Evolutionary conservation across 768 basidiomycete genomes (phyloP).

Genomic region (Lentinus tigrinus): DNA sequence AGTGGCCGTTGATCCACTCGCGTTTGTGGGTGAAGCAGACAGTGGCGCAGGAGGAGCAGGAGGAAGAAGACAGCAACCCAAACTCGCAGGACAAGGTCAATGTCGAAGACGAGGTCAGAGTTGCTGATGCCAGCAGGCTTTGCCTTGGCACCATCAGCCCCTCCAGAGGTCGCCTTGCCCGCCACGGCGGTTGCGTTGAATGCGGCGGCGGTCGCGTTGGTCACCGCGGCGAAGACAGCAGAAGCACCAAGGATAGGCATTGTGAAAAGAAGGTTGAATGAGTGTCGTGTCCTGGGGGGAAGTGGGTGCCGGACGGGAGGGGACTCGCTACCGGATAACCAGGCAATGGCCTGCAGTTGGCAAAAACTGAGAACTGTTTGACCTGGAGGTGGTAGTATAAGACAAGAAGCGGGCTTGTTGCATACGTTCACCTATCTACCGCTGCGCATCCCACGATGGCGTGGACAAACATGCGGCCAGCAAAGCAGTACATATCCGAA

Average conservation of each 20-base stretch:
- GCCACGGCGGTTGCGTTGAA: too few relatives aligned
- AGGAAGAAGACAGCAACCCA: constrained; percentile 41
- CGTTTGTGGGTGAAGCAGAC: constrained; percentile 50
- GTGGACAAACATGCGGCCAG: too few relatives aligned
- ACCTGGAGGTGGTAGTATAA: too few relatives aligned
- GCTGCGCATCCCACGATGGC: too few relatives aligned
- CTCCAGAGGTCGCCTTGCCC: constrained; percentile 1
- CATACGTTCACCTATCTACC: too few relatives aligned
- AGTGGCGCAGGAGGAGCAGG: constrained; percentile 42
- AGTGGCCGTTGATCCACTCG: constrained; percentile 55
- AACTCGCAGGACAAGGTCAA: constrained; percentile 47
- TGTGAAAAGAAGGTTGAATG: constrained; percentile 2
- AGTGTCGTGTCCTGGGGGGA: not conserved
- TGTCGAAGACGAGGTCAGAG: constrained; percentile 32
- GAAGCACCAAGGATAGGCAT: constrained; percentile 14
- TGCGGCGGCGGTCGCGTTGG: not conserved
- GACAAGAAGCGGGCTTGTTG: too few relatives aligned
- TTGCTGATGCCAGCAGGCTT: constrained; percentile 5
- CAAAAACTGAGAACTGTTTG: too few relatives aligned
- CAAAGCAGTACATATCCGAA: constrained; percentile 51
- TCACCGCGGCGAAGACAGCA: not conserved
- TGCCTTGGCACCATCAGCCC: not conserved
- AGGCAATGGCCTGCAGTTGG: too few relatives aligned
- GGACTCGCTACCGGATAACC: too few relatives aligned
- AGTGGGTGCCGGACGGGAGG: too few relatives aligned